A percentile compares a stretch with the other conserved stretches of the same genome.
Evolutionary conservation across 2,329 filamentous ascomycete species (phyloP).

Genomic region (Hortaea werneckii): DNA sequence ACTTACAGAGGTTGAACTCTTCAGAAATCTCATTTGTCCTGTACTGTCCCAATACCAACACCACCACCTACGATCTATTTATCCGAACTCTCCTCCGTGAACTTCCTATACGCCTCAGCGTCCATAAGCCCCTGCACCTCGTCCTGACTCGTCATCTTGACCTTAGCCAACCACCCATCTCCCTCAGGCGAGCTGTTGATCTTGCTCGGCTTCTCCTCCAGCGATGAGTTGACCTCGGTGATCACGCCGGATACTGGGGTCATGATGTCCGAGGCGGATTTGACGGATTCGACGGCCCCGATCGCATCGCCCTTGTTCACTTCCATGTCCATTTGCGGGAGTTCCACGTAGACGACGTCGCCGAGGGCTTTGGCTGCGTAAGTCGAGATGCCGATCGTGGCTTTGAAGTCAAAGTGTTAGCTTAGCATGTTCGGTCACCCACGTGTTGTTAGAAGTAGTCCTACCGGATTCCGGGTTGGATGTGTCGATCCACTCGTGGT

Average conservation of each 20-base stretch:
- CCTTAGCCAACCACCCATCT: conserved; percentile 88
- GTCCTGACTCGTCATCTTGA: conserved; percentile 59
- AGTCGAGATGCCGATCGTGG: conserved; percentile 70
- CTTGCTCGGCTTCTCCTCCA: conserved; percentile 75
- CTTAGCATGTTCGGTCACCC: not conserved
- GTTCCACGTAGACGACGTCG: conserved; percentile 95
- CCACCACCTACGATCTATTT: conserved; percentile 2
- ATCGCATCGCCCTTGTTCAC: conserved; percentile 71
- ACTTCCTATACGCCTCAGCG: conserved; percentile 64
- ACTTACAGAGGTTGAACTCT: too few relatives aligned
- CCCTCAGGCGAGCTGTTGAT: conserved; percentile 88
- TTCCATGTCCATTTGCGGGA: conserved; percentile 61
- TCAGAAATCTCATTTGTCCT: too few relatives aligned
- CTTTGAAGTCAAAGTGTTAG: conserved; percentile 27
- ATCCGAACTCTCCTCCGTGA: conserved; percentile 45
- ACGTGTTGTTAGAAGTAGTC: conserved; percentile 4
- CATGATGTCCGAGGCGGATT: conserved; percentile 96
- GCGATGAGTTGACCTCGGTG: conserved; percentile 57
- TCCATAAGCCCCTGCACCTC: conserved; percentile 72
- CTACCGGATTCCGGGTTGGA: conserved; percentile 70
- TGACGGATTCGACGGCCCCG: conserved; percentile 94
- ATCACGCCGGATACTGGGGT: conserved; percentile 73
- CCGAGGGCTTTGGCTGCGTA: conserved; percentile 89
- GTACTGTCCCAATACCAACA: too few relatives aligned
- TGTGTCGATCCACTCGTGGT: conserved; percentile 96